phyloP scores from a whole-genome alignment of 257 asterid species.

The Nicotiana tabacum region DNA sequence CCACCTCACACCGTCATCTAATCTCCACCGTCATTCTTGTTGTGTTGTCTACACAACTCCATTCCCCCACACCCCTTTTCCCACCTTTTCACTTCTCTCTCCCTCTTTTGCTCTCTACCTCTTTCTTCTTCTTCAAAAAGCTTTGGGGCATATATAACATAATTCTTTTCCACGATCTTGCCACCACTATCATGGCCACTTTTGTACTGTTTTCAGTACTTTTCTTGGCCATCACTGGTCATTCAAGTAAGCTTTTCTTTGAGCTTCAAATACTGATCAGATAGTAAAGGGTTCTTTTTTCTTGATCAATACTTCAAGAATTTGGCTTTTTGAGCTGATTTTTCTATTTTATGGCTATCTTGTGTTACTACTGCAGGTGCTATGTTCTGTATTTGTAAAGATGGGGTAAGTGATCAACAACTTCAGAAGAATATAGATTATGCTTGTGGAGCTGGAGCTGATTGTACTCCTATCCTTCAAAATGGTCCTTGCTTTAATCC shows the following conservation, averaged over 20 bases:
- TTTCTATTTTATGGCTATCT: background rate
- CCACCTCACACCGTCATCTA: background rate
- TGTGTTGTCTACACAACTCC: conserved; percentile 12
- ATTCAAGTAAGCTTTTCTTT: conserved; percentile 27
- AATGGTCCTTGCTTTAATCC: conserved; percentile 72
- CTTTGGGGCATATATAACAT: background rate
- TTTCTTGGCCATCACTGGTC: conserved; percentile 47
- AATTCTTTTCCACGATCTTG: background rate
- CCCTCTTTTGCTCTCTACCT: background rate
- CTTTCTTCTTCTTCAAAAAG: background rate
- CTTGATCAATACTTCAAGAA: background rate
- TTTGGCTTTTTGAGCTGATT: conserved; percentile 7
- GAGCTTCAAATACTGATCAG: background rate
- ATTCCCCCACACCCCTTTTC: background rate
- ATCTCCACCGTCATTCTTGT: conserved; percentile 18
- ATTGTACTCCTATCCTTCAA: conserved; percentile 50
- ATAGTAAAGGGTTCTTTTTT: background rate
- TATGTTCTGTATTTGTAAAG: conserved; percentile 56
- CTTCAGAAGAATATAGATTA: conserved; percentile 77
- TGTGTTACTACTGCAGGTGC: conserved; percentile 35
- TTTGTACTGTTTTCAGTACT: conserved; percentile 35
- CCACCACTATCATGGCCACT: conserved; percentile 39
- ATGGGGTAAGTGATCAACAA: conserved; percentile 30
- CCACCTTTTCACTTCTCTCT: background rate
- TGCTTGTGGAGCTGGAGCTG: conserved; percentile 87